A percentile compares a stretch with the other conserved stretches of the same genome.
These are phyloP conservation scores for Termitomyces sp. DNA, from an alignment of 768 basidiomycete genomes.

Conservation along the genomic window DNA sequence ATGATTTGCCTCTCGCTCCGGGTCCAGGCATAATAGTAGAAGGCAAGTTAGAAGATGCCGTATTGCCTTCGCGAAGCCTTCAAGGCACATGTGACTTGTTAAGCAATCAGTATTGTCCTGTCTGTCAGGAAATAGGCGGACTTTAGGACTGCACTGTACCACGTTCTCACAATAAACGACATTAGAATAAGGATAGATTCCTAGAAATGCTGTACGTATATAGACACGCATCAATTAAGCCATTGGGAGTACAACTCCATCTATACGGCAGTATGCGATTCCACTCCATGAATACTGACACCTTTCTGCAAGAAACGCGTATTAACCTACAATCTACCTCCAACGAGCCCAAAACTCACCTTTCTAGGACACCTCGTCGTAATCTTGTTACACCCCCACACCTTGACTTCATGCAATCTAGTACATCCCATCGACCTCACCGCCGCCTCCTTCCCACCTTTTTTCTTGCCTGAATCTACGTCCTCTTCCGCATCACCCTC, in stretches of 20 bases:
- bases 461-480: background rate
- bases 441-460: constrained; percentile 22
- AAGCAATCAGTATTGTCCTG: background rate
- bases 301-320: constrained; percentile 20
- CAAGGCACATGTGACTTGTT: background rate
- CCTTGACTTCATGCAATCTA: constrained; percentile 39
- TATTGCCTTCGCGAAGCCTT: no score
- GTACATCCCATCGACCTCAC: constrained; percentile 25
- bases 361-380: constrained; percentile 34
- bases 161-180: no score
- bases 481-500: constrained; percentile 24
- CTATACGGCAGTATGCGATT: constrained; percentile 19
- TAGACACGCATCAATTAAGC: background rate
- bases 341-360: constrained; percentile 21
- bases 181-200: no score
- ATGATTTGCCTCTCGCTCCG: background rate
- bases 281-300: constrained; percentile 26
- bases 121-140: no score
- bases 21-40: background rate
- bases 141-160: no score
- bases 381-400: constrained; percentile 52
- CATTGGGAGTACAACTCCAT: background rate
- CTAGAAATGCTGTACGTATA: no score
- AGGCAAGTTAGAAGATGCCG: no score
- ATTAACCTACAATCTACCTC: background rate